These are phyloP conservation scores for Mimosa pudica DNA, from an alignment of 306 rosid species.

Conservation along the genomic window DNA sequence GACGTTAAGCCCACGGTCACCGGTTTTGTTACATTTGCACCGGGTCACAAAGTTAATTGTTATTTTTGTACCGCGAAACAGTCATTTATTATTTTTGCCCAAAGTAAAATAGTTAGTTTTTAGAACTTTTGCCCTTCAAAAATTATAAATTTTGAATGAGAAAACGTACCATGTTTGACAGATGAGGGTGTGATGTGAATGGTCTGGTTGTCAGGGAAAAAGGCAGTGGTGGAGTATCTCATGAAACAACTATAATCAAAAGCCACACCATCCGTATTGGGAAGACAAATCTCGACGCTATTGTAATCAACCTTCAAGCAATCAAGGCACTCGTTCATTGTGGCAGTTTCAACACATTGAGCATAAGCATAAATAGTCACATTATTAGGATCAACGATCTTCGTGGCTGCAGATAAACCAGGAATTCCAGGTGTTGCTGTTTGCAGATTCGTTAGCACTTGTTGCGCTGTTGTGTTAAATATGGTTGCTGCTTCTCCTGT, in stretches of 20 bases:
- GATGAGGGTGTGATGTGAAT: not conserved
- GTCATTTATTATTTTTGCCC: too few species aligned
- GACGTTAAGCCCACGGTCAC: too few species aligned
- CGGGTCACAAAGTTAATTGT: too few species aligned
- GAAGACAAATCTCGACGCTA: constrained; percentile 40
- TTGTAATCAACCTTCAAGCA: constrained; percentile 41
- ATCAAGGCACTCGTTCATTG: constrained; percentile 31
- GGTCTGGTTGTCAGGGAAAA: not conserved
- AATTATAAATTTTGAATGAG: too few species aligned
- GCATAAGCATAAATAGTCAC: constrained; percentile 42
- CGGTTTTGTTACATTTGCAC: too few species aligned
- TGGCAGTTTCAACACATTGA: constrained; percentile 43
- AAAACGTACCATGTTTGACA: constrained; percentile 29
- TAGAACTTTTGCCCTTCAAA: too few species aligned
- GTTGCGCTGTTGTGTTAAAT: not conserved
- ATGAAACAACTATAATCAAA: constrained; percentile 27
- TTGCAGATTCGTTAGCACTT: constrained; percentile 1
- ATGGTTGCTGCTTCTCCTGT: not conserved
- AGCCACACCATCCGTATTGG: constrained; percentile 39
- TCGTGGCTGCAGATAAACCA: constrained; percentile 42
- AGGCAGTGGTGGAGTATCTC: constrained; percentile 12
- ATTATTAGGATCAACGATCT: not conserved
- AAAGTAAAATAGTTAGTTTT: too few species aligned
- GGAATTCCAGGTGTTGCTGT: constrained; percentile 16
- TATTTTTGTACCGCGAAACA: too few species aligned